Evolutionary conservation across 257 asterid species (phyloP), one percentile per base, ranked within the genome.

Genomic region (Solanum gandarillasii): DNA sequence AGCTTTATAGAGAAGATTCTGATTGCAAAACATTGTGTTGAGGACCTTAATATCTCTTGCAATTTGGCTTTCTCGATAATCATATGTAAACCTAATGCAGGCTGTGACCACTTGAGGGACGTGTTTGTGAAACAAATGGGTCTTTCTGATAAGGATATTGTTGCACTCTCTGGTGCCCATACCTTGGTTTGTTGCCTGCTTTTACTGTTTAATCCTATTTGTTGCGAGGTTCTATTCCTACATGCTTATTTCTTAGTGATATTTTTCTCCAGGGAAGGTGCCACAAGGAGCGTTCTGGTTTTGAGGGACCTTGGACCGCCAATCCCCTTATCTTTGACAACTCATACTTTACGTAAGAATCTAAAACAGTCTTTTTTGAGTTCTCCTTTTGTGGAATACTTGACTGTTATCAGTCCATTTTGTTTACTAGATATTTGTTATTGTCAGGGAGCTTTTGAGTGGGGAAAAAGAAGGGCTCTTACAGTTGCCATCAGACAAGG

Each of bases 231-330:
- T 35, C 29, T n/a, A 18, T 25, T 68, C 36, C 52, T 52, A 5
- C 58, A 11, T 31, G 6, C 36, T 35, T 20, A 35, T 13, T 39
- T 68, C 62, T 86, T 81, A 8, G 35, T 48, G 65, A 12, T 11
- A 87, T 60, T 78, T 55, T 41, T 39, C 14, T 83, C 82, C 89
- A 94, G 98, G 99, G 98, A 85, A 93, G 98, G 87, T 94, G 96
- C 92, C 99, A 96, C 93, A 91, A 94, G 92, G 98, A 96, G 38
- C 94, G 98, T 27, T 96, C 98, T 18, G 99, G 99, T 76, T 95
- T 93, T 83, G 99, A 96, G 88, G 99, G 99, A 32, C 90, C 98
- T 18, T 96, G 98, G 99, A 96, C 99, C 9, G 4, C 89, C 12
- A 96, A 94, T 87, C 99, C 98, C 32, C 97, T 94, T 86, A 91